A percentile compares a stretch with the other conserved stretches of the same genome.
Conservation (phyloP, 768 basidiomycete genomes). For the Wakefieldia striispora region DNA sequence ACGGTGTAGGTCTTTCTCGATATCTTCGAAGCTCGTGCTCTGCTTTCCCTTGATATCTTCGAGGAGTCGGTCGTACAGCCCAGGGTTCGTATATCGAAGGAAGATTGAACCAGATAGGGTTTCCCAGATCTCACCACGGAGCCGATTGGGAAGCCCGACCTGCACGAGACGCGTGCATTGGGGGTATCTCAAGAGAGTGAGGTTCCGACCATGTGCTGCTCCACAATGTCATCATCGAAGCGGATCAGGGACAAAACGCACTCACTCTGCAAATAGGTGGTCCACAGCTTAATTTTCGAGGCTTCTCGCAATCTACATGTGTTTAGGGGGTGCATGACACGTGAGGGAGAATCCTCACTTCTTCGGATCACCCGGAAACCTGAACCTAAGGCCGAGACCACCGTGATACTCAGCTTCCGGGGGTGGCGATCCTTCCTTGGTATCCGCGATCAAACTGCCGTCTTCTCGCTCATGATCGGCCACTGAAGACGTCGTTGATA, state of each 20-base stretch:
- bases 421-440: slow-evolving; percentile 44
- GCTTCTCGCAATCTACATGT: slow-evolving; percentile 72
- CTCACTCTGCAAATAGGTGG: slow-evolving; percentile 77
- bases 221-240: slow-evolving; percentile 9
- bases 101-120: slow-evolving; percentile 91
- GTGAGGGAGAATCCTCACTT: slow-evolving; percentile 52
- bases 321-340: slow-evolving; percentile 10
- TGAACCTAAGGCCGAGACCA: slow-evolving; percentile 78
- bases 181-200: slow-evolving; percentile 95
- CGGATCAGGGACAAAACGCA: background rate
- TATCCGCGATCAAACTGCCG: slow-evolving; percentile 56
- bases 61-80: slow-evolving; percentile 73
- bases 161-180: slow-evolving; percentile 97
- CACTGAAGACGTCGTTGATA: slow-evolving; percentile 54
- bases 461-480: slow-evolving; percentile 70
- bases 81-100: slow-evolving; percentile 84
- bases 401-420: slow-evolving; percentile 64
- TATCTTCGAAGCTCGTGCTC: slow-evolving; percentile 93
- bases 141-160: slow-evolving; percentile 91
- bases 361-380: slow-evolving; percentile 90
- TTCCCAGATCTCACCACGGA: slow-evolving; percentile 99
- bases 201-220: slow-evolving; percentile 85
- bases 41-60: slow-evolving; percentile 74
- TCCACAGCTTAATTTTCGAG: slow-evolving; percentile 96
- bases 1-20: slow-evolving; percentile 96